A percentile compares a stretch with the other conserved stretches of the same genome.
Evolutionary conservation across 169 alveolate species (phyloP).

Genomic region (Pseudocohnilembus persalinus): DNA sequence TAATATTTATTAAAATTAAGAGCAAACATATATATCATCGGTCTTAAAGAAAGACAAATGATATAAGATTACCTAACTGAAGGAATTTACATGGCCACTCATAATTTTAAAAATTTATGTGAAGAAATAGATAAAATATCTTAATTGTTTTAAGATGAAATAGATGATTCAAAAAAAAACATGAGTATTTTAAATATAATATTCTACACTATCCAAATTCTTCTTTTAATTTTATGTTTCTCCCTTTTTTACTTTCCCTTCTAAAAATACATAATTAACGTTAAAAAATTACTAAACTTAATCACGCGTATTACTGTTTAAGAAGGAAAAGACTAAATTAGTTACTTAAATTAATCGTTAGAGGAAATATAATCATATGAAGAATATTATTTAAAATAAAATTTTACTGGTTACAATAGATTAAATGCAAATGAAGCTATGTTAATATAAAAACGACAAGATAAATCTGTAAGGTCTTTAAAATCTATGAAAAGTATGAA

Average conservation of each 20-base stretch:
- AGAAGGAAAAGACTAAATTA: neutral
- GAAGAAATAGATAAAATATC: no score
- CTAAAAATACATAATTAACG: neutral
- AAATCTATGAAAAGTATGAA: neutral
- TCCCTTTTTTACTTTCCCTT: neutral
- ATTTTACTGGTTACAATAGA: neutral
- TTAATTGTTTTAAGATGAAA: neutral
- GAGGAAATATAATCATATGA: no score
- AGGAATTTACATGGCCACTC: no score
- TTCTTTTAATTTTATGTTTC: neutral
- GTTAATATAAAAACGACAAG: neutral
- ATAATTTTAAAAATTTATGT: no score
- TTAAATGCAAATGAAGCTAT: neutral
- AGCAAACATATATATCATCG: no score
- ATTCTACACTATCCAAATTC: neutral
- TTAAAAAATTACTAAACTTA: neutral
- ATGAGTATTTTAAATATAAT: neutral
- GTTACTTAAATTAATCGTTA: neutral
- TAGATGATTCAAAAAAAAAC: no score
- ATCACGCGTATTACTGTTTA: neutral
- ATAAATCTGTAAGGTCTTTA: neutral
- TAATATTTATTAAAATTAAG: no score
- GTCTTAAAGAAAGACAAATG: no score
- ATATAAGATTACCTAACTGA: no score
- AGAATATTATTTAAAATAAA: neutral